A percentile compares a stretch with the other conserved stretches of the same genome.
phyloP scores from a whole-genome alignment of 164 flowering plant species.

The Tetrastigma voinierianum region DNA sequence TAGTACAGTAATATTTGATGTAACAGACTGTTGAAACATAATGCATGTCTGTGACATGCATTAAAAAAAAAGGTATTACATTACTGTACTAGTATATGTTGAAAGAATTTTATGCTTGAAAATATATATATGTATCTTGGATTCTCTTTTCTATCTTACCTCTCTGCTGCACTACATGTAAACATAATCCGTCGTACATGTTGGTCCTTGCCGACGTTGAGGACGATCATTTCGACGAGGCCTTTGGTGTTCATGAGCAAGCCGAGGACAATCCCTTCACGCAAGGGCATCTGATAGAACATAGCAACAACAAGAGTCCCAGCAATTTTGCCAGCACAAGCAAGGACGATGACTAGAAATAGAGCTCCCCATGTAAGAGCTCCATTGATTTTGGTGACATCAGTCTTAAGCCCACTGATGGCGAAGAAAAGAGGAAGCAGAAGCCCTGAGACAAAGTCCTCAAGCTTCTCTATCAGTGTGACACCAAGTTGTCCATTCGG shows the following conservation, averaged over 20 bases:
- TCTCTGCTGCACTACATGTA: too few relatives aligned
- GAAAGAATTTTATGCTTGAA: not conserved
- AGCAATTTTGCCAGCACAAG: conserved; percentile 24
- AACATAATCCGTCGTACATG: conserved; percentile 16
- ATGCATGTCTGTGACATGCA: too few relatives aligned
- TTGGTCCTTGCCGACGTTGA: conserved; percentile 32
- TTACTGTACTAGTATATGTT: too few relatives aligned
- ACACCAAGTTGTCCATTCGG: conserved; percentile 33
- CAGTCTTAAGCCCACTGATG: conserved; percentile 33
- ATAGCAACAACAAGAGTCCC: conserved; percentile 22
- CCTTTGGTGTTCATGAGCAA: conserved; percentile 44
- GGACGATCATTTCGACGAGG: conserved; percentile 32
- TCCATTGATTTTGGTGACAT: conserved; percentile 5
- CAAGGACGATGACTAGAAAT: conserved; percentile 10
- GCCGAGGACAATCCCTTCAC: conserved; percentile 33
- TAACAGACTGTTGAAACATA: too few relatives aligned
- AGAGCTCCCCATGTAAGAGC: conserved; percentile 16
- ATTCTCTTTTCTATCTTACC: too few relatives aligned
- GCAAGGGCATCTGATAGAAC: conserved; percentile 22
- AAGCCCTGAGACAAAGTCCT: conserved; percentile 37
- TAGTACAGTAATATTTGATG: too few relatives aligned
- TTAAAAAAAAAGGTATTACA: too few relatives aligned
- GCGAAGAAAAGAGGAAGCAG: conserved; percentile 35
- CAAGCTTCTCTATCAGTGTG: conserved; percentile 37
- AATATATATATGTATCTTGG: too few relatives aligned